Evolutionary conservation across 2,329 filamentous ascomycete genomes (phyloP).

Genomic region (Raffaelea ambrosiae): DNA sequence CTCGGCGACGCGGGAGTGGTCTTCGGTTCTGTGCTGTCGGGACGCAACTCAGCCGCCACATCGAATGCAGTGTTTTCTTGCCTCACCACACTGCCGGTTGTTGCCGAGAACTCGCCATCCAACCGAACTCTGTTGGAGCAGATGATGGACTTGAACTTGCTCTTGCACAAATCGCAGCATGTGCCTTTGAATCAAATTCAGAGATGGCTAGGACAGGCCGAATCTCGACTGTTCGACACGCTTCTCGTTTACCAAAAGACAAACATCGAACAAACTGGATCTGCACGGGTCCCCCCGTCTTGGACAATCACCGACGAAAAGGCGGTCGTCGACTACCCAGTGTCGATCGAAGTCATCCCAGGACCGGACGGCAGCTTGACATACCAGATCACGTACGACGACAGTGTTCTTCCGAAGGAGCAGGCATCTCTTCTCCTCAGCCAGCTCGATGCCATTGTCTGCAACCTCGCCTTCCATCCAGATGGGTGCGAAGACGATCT

Average conservation of each 20-base stretch:
- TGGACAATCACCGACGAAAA: constrained; percentile 60
- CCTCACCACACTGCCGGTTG: constrained; percentile 70
- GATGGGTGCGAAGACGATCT: constrained; percentile 31
- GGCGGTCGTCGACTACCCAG: constrained; percentile 64
- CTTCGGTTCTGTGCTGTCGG: constrained; percentile 76
- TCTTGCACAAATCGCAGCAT: constrained; percentile 61
- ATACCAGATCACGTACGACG: constrained; percentile 59
- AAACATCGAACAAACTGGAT: constrained; percentile 15
- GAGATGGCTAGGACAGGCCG: constrained; percentile 57
- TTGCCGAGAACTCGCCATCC: constrained; percentile 44
- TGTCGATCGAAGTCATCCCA: constrained; percentile 74
- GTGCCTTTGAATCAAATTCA: constrained; percentile 65
- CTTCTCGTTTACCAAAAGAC: constrained; percentile 74
- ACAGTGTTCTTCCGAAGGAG: constrained; percentile 54
- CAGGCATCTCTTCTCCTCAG: constrained; percentile 60
- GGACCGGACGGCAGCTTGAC: constrained; percentile 34
- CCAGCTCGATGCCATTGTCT: constrained; percentile 65
- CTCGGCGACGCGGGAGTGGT: constrained; percentile 64
- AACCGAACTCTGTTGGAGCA: constrained; percentile 49
- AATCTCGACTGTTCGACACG: constrained; percentile 69
- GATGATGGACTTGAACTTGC: constrained; percentile 58
- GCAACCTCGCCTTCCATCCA: constrained; percentile 45
- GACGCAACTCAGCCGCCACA: constrained; percentile 55
- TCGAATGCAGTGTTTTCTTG: constrained; percentile 63
- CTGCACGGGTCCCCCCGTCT: constrained; percentile 14